Base-by-base conservation (phyloP, 495 filamentous ascomycete species). In the Rusavskia elegans region DNA sequence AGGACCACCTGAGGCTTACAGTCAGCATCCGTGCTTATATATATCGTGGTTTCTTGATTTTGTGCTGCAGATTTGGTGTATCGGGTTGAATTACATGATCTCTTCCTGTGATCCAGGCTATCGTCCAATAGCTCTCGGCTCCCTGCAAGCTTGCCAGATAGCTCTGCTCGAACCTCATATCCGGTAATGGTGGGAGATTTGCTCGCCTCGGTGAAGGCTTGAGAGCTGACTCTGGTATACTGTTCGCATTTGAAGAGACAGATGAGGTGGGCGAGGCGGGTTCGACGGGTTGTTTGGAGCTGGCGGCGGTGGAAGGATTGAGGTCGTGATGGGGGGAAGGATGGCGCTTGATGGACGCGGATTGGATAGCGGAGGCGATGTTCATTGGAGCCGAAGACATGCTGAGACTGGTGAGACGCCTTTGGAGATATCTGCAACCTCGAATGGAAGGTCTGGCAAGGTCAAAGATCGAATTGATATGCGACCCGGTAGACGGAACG, bases 151-250 rank as follows among this genome's bases (percentile, higher is more conserved):
- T 89, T 45, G 82, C 82, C 39, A 98, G 72, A 62, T 97, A 97
- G 68, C 88, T 94, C 75, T 98, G 92, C 71, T 98, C 92, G 66
- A 97, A 97, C 48, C 92, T 75, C 57, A 98, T 68, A 66, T 98
- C 92, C 1, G 92, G 92, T 59, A 98, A 68, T 1, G 93, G 90
- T 49, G 86, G 87, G 53, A 95, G 78, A 36, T 67, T 75, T 51
- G 65, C 65, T 51, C 61, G 69, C n/a, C 79, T 71, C 13, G 74
- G 68, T 27, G 67, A 49, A 2, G 79, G 74, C 48, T 67, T 70
- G 50, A 85, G 60, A 40, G 79, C 72, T 50, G 70, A 75, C 51
- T 70, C 72, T n/a, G 77, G 72, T 63, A 81, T 70, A 57, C 73
- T 62, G 55, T 75, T 63, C 56, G 74, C 64, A 49, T 76, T 63